phyloP scores from a whole-genome alignment of 495 filamentous ascomycete species.

The Alectoria sarmentosa region DNA sequence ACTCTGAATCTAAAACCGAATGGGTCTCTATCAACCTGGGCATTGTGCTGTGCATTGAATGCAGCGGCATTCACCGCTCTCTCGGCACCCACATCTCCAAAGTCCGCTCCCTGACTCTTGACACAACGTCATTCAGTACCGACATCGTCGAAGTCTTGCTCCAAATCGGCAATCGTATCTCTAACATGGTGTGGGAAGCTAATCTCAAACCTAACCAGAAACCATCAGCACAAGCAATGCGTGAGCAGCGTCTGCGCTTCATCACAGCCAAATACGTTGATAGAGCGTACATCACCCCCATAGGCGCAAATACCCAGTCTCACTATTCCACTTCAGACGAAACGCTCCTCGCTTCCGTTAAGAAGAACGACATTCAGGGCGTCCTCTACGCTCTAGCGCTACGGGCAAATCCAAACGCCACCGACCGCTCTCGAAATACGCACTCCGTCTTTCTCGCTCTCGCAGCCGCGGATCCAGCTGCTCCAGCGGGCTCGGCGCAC shows the following conservation, averaged over 20 bases:
- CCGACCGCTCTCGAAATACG: slow-evolving; percentile 80
- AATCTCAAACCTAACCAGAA: slow-evolving; percentile 65
- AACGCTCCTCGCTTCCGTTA: slow-evolving; percentile 85
- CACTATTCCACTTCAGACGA: slow-evolving; percentile 79
- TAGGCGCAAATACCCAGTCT: slow-evolving; percentile 61
- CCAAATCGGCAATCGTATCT: slow-evolving; percentile 85
- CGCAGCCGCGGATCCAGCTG: slow-evolving; percentile 86
- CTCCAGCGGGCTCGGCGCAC: slow-evolving; percentile 44
- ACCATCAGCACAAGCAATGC: slow-evolving; percentile 64
- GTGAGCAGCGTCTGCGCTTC: slow-evolving; percentile 84
- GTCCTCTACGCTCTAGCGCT: slow-evolving; percentile 88
- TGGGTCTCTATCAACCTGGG: slow-evolving; percentile 99
- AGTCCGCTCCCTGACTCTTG: slow-evolving; percentile 88
- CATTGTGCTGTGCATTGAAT: slow-evolving; percentile 96
- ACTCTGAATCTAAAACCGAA: slow-evolving; percentile 83
- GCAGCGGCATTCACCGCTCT: slow-evolving; percentile 94
- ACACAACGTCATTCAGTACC: slow-evolving; percentile 90
- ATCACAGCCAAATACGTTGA: slow-evolving; percentile 95
- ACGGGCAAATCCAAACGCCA: slow-evolving; percentile 76
- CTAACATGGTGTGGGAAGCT: slow-evolving; percentile 96
- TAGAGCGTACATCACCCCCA: slow-evolving; percentile 67
- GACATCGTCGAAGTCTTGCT: slow-evolving; percentile 94
- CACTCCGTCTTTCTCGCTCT: slow-evolving; percentile 87
- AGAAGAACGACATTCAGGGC: slow-evolving; percentile 86
- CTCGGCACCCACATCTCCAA: slow-evolving; percentile 98